phyloP scores from a whole-genome alignment of 2,329 filamentous ascomycete genomes.

The Arthrobotrys conoides region DNA sequence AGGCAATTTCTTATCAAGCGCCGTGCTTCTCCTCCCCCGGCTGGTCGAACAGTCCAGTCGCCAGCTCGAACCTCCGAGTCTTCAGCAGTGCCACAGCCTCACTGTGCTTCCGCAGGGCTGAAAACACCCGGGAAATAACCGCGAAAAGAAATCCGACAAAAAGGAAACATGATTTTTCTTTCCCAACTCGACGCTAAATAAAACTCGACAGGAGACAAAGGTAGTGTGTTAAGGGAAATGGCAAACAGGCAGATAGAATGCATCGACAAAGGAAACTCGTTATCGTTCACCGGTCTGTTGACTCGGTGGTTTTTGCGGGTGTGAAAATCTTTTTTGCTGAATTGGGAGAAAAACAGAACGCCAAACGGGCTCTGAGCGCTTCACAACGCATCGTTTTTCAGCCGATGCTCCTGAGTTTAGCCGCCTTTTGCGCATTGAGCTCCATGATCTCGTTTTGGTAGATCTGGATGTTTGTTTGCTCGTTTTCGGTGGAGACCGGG shows the following conservation, averaged over 20 bases:
- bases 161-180: conserved; percentile 51
- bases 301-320: conserved; percentile 42
- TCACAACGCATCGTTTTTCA: conserved; percentile 62
- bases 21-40: conserved; percentile 54
- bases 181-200: conserved; percentile 60
- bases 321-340: conserved; percentile 44
- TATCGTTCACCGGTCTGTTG: conserved; percentile 28
- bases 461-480: conserved; percentile 63
- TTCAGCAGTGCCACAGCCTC: conserved; percentile 33
- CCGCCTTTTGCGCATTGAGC: conserved; percentile 64
- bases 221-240: conserved; percentile 31
- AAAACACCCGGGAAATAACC: conserved; percentile 41
- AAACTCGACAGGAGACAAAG: conserved; percentile 59
- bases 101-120: conserved; percentile 38
- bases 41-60: conserved; percentile 46
- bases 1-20: conserved; percentile 60
- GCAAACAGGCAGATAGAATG: conserved; percentile 47
- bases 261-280: conserved; percentile 41
- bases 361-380: conserved; percentile 60
- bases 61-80: conserved; percentile 59
- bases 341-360: conserved; percentile 45
- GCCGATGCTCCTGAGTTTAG: conserved; percentile 63
- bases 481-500: conserved; percentile 65
- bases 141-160: conserved; percentile 54
- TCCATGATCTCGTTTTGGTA: conserved; percentile 65